phyloP scores from a whole-genome alignment of 139 green algal genomes.

The Chlorella sp. region DNA sequence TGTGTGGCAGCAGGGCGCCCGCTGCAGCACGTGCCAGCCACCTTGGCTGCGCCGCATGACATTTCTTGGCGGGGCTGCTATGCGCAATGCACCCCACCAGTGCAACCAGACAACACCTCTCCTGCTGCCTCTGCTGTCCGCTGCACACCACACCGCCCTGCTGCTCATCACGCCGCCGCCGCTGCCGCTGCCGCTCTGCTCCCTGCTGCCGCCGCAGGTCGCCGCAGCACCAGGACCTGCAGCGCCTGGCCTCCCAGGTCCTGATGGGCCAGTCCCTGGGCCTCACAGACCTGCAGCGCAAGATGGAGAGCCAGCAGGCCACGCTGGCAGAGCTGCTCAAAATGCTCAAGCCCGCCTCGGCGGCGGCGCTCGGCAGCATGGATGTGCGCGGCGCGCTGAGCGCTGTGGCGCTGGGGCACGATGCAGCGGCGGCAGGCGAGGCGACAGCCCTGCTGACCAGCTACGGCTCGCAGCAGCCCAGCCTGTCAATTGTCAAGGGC shows the following conservation, averaged over 20 bases:
- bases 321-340: slow-evolving; percentile 45
- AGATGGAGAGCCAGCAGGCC: slow-evolving; percentile 48
- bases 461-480: slow-evolving; percentile 29
- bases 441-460: slow-evolving; percentile 10
- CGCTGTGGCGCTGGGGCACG: neutral
- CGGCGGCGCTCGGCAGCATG: no score
- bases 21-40: neutral
- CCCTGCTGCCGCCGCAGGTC: slow-evolving; percentile 22
- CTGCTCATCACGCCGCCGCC: neutral
- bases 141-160: no score
- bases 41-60: no score
- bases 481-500: slow-evolving; percentile 34
- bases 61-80: no score
- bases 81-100: neutral
- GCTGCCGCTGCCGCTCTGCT: neutral
- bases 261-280: slow-evolving; percentile 33
- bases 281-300: slow-evolving; percentile 38
- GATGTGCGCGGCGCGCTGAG: no score
- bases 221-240: slow-evolving; percentile 45
- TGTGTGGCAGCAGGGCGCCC: no score
- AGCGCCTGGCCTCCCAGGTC: slow-evolving; percentile 43
- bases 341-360: slow-evolving; percentile 20
- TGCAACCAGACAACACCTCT: neutral
- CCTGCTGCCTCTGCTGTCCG: no score
- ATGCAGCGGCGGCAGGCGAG: neutral